Base-by-base conservation (phyloP, 805 yeast species). In the Metschnikowia koreensis region DNA sequence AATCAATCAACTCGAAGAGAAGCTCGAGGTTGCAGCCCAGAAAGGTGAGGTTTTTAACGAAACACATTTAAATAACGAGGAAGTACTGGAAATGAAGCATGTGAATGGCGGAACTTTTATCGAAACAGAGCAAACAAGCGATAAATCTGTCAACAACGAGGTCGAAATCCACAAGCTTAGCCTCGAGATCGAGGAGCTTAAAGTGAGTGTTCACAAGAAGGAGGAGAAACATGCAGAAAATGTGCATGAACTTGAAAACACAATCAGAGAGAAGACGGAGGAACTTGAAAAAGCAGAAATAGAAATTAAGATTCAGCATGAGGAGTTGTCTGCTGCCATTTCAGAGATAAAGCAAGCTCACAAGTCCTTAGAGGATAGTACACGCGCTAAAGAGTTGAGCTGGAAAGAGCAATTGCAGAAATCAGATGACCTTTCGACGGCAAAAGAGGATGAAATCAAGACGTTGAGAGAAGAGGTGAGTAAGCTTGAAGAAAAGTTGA, bases 321-420 rank as follows among this genome's bases (percentile, higher is more conserved):
- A 22, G 31, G 13, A 16, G 26, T 43, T 45, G 28, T 54, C 58
- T 16, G 52, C 57, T 12, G 17, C 52, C 16, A 7, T 40, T 13
- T 9, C 33, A 15, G 50, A 41, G 26, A 36, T 40, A 27, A 22
- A 39, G 28, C 43, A 56, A 26, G 59, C 51, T 37, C 53, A 55
- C n/a, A 41, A 47, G 10, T 15, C 29, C 6, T 17, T 22, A 17
- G 41, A 43, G n/a, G 16, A 13, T 1, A 29, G 7, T 36, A 12
- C 38, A 10, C 38, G 10, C 13, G 36, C 39, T 6, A 38, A 16
- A 29, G 53, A 46, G 26, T 27, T 15, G 10, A 11, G 11, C 3
- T 41, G 44, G 42, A 29, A 45, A 27, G 47, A 28, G 17, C 33
- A 38, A 13, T 17, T 38, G 13, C 36, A 48, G 22, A 12, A 31